Percentiles rank a stretch among this genome's conserved stretches.
These are phyloP conservation scores for Salix exigua DNA, from an alignment of 345 rosid species.

Conservation along the genomic window DNA sequence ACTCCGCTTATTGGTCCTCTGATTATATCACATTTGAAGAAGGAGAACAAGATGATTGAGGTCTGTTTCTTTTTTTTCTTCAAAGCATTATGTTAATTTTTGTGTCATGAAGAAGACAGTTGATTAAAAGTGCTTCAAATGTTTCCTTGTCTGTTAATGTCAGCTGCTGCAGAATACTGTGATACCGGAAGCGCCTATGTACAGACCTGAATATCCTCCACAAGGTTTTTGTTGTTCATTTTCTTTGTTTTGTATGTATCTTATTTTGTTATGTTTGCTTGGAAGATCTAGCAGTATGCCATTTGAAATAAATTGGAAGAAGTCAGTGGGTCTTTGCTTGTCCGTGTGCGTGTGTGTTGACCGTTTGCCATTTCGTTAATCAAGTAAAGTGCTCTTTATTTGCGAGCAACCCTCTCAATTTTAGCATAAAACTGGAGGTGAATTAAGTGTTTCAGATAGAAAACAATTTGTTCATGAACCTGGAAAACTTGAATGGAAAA, in stretches of 20 bases:
- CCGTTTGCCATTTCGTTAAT: no score
- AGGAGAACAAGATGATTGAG: conserved; percentile 58
- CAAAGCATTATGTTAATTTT: background rate
- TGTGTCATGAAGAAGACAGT: background rate
- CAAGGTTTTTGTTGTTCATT: conserved; percentile 48
- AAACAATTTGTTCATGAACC: background rate
- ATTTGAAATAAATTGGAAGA: no score
- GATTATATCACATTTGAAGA: conserved; percentile 47
- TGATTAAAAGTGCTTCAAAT: background rate
- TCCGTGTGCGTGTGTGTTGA: no score
- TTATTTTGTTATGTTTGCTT: no score
- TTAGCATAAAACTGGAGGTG: no score
- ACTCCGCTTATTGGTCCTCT: conserved; percentile 59
- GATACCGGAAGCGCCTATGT: conserved; percentile 85
- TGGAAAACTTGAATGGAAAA: background rate
- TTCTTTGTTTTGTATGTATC: background rate
- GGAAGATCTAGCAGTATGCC: no score
- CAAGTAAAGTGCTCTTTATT: no score
- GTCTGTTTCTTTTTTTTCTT: conserved; percentile 23
- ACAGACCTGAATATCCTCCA: conserved; percentile 75
- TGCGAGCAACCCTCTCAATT: no score
- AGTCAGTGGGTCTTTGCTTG: no score
- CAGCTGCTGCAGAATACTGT: conserved; percentile 61
- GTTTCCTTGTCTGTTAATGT: conserved; percentile 4
- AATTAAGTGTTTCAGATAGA: no score